Base-by-base conservation (phyloP, 1,139 yeast species). In the Scheffersomyces quercinus region DNA sequence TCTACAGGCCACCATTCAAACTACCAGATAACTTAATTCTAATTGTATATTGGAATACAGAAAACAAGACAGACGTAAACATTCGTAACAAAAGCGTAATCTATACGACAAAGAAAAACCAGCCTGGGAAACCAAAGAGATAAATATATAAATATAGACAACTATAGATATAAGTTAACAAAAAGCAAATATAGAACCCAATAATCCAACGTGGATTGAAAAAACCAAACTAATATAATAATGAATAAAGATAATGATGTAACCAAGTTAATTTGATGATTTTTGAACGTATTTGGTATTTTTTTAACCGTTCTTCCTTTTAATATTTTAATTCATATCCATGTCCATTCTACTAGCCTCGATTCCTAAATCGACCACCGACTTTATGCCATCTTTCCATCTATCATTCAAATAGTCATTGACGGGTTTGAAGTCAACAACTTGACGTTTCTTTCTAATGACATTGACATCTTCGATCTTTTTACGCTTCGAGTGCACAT, bases 351-450 rank as follows among this genome's bases (percentile, higher is more conserved):
- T 47, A 12, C 55, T 51, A 13, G 63, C 54, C 43, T 68, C 69
- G n/a, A 67, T 55, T 13, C 68, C 67, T 38, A 64, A 45, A 38
- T 71, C 77, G 33, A 73, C 72, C 43, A 68, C 61, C 5, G 66
- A 52, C 41, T 58, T 58, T 29, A 74, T 55, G 3, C 76, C 75
- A 29, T 70, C 73, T 42, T 60, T 65, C 78, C 79, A 74, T 45
- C 68, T 53, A 16, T 57, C 57, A 28, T 60, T 54, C 38, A 73
- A 58, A 48, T 72, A 66, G 40, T 65, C 69, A 38, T 63, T 55
- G 15, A 64, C 70, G 1, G 77, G 74, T 44, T 59, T 55, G 47
- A 60, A 68, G 24, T 67, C 75, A 6, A 49, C 59, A 9, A 56
- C 41, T 52, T 73, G 79, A 44, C 71, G 57, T 45, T 59, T 62